Evolutionary conservation across 2,329 filamentous ascomycete species (phyloP).

Genomic region (Ascosphaera aggregata): DNA sequence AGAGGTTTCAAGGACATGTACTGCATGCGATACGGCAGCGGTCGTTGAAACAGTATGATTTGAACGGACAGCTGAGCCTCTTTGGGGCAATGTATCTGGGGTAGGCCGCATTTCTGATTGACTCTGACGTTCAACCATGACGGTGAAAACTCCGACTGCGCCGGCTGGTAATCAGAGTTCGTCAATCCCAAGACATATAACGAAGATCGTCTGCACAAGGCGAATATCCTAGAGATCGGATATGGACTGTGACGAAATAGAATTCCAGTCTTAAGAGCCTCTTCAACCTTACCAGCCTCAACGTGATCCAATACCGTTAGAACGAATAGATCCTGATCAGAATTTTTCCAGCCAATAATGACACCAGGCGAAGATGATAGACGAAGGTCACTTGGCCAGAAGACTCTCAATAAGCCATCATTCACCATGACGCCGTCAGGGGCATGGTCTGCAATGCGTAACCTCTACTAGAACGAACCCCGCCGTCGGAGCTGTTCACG

Average conservation of each 20-base stretch:
- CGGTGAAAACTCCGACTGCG: background rate
- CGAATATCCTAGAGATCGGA: slow-evolving; percentile 55
- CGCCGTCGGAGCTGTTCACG: slow-evolving; percentile 83
- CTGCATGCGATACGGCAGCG: slow-evolving; percentile 73
- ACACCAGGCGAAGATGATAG: slow-evolving; percentile 54
- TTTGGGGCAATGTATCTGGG: slow-evolving; percentile 44
- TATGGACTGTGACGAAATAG: slow-evolving; percentile 66
- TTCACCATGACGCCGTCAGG: slow-evolving; percentile 38
- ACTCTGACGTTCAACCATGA: background rate
- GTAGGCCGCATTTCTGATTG: slow-evolving; percentile 22
- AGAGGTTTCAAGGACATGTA: slow-evolving; percentile 87
- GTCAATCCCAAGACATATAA: slow-evolving; percentile 72
- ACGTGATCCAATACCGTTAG: slow-evolving; percentile 77
- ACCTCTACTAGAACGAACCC: slow-evolving; percentile 51
- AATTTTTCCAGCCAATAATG: slow-evolving; percentile 90
- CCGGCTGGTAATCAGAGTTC: slow-evolving; percentile 27
- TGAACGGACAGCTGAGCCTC: slow-evolving; percentile 53
- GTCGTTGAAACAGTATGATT: slow-evolving; percentile 71
- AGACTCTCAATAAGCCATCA: slow-evolving; percentile 89
- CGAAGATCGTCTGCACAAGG: slow-evolving; percentile 57
- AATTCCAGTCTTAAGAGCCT: slow-evolving; percentile 60
- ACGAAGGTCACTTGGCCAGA: slow-evolving; percentile 81
- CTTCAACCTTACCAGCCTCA: slow-evolving; percentile 67
- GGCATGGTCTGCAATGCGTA: slow-evolving; percentile 15
- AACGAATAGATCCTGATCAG: slow-evolving; percentile 70